Percentiles rank a stretch among this genome's conserved stretches.
phyloP scores from a whole-genome alignment of 345 rosid species.

The Aquilaria yunnanensis region DNA sequence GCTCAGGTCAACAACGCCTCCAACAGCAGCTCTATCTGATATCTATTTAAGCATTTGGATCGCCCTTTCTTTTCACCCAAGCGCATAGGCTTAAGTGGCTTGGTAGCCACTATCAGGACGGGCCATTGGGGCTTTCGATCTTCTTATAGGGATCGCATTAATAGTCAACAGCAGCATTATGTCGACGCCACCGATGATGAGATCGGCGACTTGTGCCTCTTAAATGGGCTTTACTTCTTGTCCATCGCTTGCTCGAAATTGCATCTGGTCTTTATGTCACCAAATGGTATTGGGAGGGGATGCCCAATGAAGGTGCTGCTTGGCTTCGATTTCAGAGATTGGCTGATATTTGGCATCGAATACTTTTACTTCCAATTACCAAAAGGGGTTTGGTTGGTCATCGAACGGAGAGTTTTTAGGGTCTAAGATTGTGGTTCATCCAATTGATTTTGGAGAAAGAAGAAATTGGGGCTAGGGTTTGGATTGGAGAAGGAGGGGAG shows the following conservation, averaged over 20 bases:
- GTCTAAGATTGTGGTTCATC: too few relatives aligned
- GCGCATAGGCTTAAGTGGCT: constrained; percentile 47
- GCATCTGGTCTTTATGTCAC: constrained; percentile 92
- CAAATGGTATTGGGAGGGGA: constrained; percentile 99
- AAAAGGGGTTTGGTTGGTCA: constrained; percentile 92
- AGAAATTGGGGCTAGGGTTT: too few relatives aligned
- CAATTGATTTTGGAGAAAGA: too few relatives aligned
- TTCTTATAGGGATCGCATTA: constrained; percentile 17
- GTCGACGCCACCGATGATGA: constrained; percentile 36
- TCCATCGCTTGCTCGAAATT: constrained; percentile 87
- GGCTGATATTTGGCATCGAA: constrained; percentile 93
- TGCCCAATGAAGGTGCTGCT: constrained; percentile 96
- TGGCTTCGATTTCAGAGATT: constrained; percentile 89
- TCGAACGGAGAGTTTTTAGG: too few relatives aligned
- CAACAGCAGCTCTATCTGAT: constrained; percentile 25
- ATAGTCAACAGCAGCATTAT: constrained; percentile 17
- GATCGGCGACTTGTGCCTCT: constrained; percentile 77
- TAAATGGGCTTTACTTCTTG: constrained; percentile 89
- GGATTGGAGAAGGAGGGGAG: too few relatives aligned
- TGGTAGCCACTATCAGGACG: constrained; percentile 24
- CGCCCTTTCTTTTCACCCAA: constrained; percentile 56
- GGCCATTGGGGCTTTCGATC: constrained; percentile 15
- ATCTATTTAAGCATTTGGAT: constrained; percentile 61
- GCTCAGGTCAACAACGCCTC: constrained; percentile 18
- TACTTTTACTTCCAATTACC: constrained; percentile 84